Conservation (phyloP, 1,284 basidiomycete species). For the Ganoderma lingzhi region DNA sequence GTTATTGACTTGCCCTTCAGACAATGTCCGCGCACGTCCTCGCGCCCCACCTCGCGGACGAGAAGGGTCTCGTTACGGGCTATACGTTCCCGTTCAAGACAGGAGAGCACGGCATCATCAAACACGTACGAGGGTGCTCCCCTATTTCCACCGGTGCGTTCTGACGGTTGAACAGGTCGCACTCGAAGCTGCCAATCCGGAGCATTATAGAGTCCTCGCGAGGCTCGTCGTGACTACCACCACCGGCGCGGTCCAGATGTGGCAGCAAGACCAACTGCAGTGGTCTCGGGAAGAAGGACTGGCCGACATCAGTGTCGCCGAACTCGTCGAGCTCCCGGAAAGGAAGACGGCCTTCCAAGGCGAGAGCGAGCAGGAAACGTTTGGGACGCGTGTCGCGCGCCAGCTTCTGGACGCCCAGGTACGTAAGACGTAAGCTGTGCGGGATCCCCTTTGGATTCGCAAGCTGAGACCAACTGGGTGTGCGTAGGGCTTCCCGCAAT, state of each 20-base stretch:
- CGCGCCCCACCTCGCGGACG: conserved; percentile 59
- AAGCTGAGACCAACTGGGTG: not conserved
- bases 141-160: conserved; percentile 10
- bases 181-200: conserved; percentile 59
- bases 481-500: conserved; percentile 74
- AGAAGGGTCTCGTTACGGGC: conserved; percentile 66
- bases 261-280: conserved; percentile 66
- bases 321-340: conserved; percentile 86
- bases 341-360: conserved; percentile 53
- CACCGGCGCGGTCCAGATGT: conserved; percentile 83
- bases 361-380: conserved; percentile 59
- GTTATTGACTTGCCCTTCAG: conserved; percentile 35
- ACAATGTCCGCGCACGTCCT: conserved; percentile 66
- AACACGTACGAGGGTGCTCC: conserved; percentile 57
- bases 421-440: conserved; percentile 38
- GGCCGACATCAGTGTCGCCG: conserved; percentile 67
- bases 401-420: conserved; percentile 73
- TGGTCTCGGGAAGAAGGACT: conserved; percentile 91
- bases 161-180: conserved; percentile 53
- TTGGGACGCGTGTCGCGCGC: conserved; percentile 61
- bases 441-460: conserved; percentile 20
- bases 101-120: conserved; percentile 73
- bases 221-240: conserved; percentile 75
- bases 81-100: conserved; percentile 81
- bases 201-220: conserved; percentile 50